These are phyloP conservation scores for Rugosomyces carneus DNA, from an alignment of 1,284 basidiomycete genomes.

Conservation along the genomic window DNA sequence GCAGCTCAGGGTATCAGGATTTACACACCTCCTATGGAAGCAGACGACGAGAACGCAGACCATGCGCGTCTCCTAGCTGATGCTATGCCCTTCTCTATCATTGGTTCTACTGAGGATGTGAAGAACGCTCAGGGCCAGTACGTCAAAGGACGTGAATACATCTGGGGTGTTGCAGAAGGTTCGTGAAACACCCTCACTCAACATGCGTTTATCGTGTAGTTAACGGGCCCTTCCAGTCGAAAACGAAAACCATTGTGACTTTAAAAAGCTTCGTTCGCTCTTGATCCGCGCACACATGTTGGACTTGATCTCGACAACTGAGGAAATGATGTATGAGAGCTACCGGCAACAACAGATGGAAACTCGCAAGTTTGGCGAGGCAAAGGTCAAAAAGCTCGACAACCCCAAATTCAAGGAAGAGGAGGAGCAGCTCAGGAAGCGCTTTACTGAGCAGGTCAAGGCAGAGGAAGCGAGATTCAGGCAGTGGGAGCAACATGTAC, in stretches of 20 bases:
- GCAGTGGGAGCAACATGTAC: constrained; percentile 98
- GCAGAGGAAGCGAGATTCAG: constrained; percentile 96
- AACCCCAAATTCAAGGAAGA: constrained; percentile 99
- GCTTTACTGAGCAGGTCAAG: constrained; percentile 99
- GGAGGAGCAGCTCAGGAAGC: constrained; percentile 92
- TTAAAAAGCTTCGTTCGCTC: constrained; percentile 64
- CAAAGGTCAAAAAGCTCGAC: constrained; percentile 98
- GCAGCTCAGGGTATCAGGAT: constrained; percentile 80
- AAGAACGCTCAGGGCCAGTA: constrained; percentile 84
- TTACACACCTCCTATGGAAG: constrained; percentile 90
- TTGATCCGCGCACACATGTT: constrained; percentile 66
- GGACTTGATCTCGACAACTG: constrained; percentile 89
- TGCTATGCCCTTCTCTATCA: constrained; percentile 98
- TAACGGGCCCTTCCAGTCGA: constrained; percentile 98
- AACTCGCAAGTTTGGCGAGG: constrained; percentile 98
- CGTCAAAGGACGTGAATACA: constrained; percentile 97
- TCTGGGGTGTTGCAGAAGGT: constrained; percentile 94
- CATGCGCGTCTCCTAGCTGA: constrained; percentile 83
- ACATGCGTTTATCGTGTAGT: too few relatives aligned
- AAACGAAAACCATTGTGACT: constrained; percentile 96
- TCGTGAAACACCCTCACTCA: constrained; percentile 90
- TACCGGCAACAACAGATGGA: constrained; percentile 99
- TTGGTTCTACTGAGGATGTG: constrained; percentile 95
- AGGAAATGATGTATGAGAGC: constrained; percentile 90
- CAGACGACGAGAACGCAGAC: constrained; percentile 89